Conservation (phyloP, 2,329 filamentous ascomycete genomes). For the Venturia effusa region DNA sequence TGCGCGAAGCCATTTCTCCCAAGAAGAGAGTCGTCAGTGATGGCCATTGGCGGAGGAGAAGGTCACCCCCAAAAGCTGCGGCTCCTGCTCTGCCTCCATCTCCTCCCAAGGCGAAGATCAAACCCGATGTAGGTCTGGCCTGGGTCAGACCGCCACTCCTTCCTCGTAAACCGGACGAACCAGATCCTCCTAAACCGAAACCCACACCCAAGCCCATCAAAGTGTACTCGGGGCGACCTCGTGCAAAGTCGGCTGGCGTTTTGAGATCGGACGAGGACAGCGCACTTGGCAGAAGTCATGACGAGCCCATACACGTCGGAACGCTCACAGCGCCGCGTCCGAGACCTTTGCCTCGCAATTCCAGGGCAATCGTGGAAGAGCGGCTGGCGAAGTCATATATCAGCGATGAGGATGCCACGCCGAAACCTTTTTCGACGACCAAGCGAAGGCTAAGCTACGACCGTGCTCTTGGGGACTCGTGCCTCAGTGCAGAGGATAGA, state of each 20-base stretch:
- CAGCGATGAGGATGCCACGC: conserved; percentile 6
- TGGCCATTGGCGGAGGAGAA: conserved; percentile 66
- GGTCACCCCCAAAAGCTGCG: conserved; percentile 7
- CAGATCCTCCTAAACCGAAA: conserved; percentile 9
- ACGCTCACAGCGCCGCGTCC: conserved; percentile 6
- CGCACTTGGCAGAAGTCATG: background rate
- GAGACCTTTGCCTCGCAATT: background rate
- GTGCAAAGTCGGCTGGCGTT: background rate
- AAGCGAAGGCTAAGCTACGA: conserved; percentile 1
- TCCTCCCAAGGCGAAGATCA: conserved; percentile 24
- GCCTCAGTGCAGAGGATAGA: conserved; percentile 1
- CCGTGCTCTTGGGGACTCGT: background rate
- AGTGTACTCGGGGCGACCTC: conserved; percentile 8
- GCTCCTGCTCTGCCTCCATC: conserved; percentile 1
- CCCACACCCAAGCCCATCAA: conserved; percentile 5
- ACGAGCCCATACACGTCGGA: background rate
- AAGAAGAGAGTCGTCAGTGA: conserved; percentile 92
- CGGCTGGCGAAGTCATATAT: background rate
- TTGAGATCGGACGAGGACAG: conserved; percentile 3
- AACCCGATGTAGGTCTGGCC: conserved; percentile 30
- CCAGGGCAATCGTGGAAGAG: background rate
- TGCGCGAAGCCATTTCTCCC: conserved; percentile 50
- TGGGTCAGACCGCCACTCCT: conserved; percentile 13
- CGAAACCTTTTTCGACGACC: background rate
- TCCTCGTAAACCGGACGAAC: conserved; percentile 6